Percentiles rank a stretch among this genome's conserved stretches.
Conservation (phyloP, 345 rosid genomes). For the Heritiera littoralis region DNA sequence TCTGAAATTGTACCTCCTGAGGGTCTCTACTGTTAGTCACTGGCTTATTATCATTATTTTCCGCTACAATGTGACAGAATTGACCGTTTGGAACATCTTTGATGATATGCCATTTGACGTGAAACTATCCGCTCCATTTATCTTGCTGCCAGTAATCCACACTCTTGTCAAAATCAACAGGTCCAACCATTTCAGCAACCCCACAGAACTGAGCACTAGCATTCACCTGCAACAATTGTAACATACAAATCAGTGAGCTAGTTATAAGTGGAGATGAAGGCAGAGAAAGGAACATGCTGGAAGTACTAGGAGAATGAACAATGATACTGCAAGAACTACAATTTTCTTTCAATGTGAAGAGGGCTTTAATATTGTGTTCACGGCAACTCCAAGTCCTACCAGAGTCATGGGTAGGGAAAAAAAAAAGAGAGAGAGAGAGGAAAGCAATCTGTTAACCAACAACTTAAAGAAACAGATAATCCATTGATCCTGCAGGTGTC, state of each 20-base stretch:
- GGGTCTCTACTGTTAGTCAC: conserved; percentile 95
- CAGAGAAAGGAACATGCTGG: neutral
- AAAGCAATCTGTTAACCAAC: neutral
- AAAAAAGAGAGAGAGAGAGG: too few species aligned
- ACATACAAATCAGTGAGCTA: conserved; percentile 11
- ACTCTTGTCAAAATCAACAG: too few species aligned
- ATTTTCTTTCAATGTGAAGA: neutral
- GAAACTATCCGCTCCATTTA: conserved; percentile 91
- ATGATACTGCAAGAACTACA: neutral
- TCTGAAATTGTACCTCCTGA: conserved; percentile 60
- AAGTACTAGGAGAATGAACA: neutral
- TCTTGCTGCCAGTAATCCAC: too few species aligned
- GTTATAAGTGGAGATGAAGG: neutral
- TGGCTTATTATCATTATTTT: conserved; percentile 87
- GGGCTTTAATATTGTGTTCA: neutral
- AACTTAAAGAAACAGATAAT: too few species aligned
- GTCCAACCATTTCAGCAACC: too few species aligned
- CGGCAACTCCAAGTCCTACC: too few species aligned
- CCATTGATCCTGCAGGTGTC: too few species aligned
- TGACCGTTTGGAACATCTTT: conserved; percentile 91
- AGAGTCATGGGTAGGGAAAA: neutral
- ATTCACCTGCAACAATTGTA: conserved; percentile 63
- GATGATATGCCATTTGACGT: conserved; percentile 87
- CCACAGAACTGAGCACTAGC: too few species aligned
- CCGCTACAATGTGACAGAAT: conserved; percentile 77